Percentiles rank a stretch among this genome's conserved stretches.
Conservation (phyloP, 2,329 filamentous ascomycete genomes). For the Cytospora piceae region DNA sequence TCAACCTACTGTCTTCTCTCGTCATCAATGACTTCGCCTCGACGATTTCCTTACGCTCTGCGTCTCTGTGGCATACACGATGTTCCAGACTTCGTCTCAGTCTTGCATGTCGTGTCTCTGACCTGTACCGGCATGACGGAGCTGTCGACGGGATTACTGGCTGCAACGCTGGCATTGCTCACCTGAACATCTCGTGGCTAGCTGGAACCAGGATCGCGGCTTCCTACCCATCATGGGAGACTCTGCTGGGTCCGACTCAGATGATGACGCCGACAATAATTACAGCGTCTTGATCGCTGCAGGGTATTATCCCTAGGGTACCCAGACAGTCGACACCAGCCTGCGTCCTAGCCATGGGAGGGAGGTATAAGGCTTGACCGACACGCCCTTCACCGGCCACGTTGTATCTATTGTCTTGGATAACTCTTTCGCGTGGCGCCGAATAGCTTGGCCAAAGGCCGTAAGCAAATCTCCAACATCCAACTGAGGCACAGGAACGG, state of each 20-base stretch:
- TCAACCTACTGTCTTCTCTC: slow-evolving; percentile 13
- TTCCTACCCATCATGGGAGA: background rate
- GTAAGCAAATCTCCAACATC: background rate
- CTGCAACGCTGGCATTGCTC: background rate
- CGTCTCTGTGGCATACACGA: background rate
- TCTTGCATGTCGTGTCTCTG: background rate
- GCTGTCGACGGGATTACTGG: background rate
- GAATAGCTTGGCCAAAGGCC: background rate
- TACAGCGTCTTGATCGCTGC: background rate
- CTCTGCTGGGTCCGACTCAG: background rate
- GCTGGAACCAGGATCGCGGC: background rate
- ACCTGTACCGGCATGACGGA: background rate
- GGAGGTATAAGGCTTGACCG: background rate
- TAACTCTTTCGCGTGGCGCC: background rate
- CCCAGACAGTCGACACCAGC: background rate
- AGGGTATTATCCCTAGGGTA: background rate
- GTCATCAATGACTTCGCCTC: slow-evolving; percentile 6
- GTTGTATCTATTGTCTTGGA: background rate
- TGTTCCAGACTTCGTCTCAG: background rate
- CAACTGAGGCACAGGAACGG: background rate
- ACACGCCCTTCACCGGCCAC: background rate
- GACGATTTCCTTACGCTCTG: background rate
- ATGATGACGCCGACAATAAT: background rate
- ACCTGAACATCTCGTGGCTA: background rate
- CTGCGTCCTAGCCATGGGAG: background rate